These are phyloP conservation scores for Lantana camara DNA, from an alignment of 257 asterid genomes.

Conservation along the genomic window DNA sequence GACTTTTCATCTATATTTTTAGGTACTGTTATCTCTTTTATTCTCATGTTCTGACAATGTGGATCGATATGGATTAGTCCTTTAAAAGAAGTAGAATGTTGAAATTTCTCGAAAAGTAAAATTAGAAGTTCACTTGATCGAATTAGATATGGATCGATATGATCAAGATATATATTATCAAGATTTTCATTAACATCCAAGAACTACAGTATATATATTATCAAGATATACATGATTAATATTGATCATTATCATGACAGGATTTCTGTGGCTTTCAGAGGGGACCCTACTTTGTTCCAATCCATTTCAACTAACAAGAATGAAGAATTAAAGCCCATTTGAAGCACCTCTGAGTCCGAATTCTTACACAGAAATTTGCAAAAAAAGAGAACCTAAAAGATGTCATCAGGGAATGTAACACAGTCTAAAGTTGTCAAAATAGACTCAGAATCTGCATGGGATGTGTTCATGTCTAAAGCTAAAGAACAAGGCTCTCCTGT, in stretches of 20 bases:
- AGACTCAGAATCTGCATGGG: slow-evolving; percentile 49
- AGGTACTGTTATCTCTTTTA: too few species aligned
- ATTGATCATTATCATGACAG: slow-evolving; percentile 15
- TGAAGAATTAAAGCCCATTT: neutral
- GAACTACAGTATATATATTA: neutral
- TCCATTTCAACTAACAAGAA: slow-evolving; percentile 14
- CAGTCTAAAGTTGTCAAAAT: slow-evolving; percentile 39
- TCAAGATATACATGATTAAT: too few species aligned
- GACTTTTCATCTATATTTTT: too few species aligned
- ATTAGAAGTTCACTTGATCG: too few species aligned
- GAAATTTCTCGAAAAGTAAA: too few species aligned
- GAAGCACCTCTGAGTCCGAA: too few species aligned
- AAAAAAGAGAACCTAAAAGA: too few species aligned
- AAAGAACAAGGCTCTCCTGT: slow-evolving; percentile 42
- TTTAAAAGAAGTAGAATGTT: too few species aligned
- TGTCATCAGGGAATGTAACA: neutral
- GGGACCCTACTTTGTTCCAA: slow-evolving; percentile 37
- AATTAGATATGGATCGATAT: too few species aligned
- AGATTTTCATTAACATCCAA: neutral
- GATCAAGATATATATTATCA: too few species aligned
- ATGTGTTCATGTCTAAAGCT: slow-evolving; percentile 43
- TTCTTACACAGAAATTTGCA: neutral
- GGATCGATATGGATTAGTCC: too few species aligned
- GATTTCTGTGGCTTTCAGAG: neutral
- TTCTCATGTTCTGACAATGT: too few species aligned